Base-by-base conservation (phyloP, 441 rosid genomes). In the Theobroma grandiflorum region DNA sequence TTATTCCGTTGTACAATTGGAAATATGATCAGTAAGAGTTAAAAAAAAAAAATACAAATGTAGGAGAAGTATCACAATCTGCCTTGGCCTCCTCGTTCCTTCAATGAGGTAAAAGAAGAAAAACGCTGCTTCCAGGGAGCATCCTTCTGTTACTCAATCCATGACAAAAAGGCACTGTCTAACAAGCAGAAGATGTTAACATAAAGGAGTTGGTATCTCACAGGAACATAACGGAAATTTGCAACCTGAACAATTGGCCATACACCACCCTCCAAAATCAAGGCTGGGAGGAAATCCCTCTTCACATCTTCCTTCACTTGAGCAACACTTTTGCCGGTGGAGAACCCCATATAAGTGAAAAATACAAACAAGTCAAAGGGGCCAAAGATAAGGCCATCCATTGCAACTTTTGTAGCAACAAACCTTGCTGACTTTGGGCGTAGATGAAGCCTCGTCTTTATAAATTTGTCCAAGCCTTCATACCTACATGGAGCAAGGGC, bases 51-150 rank as follows among this genome's bases (percentile, higher is more conserved):
- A 68, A 14, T 18, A 67, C 12, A 53, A 45, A 55, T 26, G 8
- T 35, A 8, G 31, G 52, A 58, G 47, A 59, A 78, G 37, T 2
- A 77, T 84, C 87, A 94, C 82, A 86, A 85, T 74, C 86, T 67
- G 4, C 84, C 88, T 72, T 84, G 86, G 75, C 90, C 95, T 68
- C 86, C 92, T 79, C 82, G 82, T 82, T 91, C 97, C 78, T 90
- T 90, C 61, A 88, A 66, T 6, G 90, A 80, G 84, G 77, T 75
- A 80, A 90, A 90, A 63, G 90, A 87, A 12, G 85, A 84, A 76
- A 97, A 91, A 94, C 97, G 92, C 78, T 89, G 88, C 88, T 97
- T 97, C 99, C 99, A 97, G 18, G 98, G 89, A 50, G 99, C 98
- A 79, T 95, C 97, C 72, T 97, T 89, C 81, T 97, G 99, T 86